phyloP scores from a whole-genome alignment of 164 flowering plant genomes.

The Vitis amurensis region DNA sequence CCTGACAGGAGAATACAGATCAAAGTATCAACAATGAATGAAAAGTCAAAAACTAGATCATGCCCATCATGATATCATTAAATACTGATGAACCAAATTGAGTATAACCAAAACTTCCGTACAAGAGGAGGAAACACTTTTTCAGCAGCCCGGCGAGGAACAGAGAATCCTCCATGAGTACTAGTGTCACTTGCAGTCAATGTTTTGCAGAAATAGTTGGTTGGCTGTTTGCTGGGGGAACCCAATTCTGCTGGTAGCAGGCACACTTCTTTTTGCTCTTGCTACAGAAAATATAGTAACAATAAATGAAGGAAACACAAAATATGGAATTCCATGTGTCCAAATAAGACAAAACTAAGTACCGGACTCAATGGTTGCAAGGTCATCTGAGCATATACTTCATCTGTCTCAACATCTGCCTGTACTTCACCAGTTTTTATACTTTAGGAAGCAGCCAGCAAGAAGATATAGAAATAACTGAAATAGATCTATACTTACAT shows the following conservation, averaged over 20 bases:
- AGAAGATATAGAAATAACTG: not conserved
- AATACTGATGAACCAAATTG: no score
- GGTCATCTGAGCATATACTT: constrained; percentile 82
- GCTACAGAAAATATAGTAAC: constrained; percentile 12
- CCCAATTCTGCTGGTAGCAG: constrained; percentile 31
- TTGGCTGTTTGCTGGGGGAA: constrained; percentile 28
- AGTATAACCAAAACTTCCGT: not conserved
- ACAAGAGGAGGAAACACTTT: constrained; percentile 36
- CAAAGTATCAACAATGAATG: not conserved
- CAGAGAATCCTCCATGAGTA: constrained; percentile 36
- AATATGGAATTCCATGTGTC: not conserved
- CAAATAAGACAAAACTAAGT: not conserved
- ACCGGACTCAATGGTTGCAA: constrained; percentile 70
- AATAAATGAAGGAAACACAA: not conserved
- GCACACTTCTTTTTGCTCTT: constrained; percentile 31
- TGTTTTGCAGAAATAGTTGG: constrained; percentile 32
- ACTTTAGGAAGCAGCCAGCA: not conserved
- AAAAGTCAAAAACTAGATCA: no score
- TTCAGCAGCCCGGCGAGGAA: constrained; percentile 34
- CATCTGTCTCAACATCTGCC: constrained; percentile 77
- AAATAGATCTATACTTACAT: constrained; percentile 18
- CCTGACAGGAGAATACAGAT: constrained; percentile 10
- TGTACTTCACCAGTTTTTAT: constrained; percentile 11
- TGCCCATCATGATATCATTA: no score
- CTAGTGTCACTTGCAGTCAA: constrained; percentile 35